A percentile compares a stretch with the other conserved stretches of the same genome.
These are phyloP conservation scores for Euphorbia tirucalli DNA, from an alignment of 345 rosid species.

Conservation along the genomic window DNA sequence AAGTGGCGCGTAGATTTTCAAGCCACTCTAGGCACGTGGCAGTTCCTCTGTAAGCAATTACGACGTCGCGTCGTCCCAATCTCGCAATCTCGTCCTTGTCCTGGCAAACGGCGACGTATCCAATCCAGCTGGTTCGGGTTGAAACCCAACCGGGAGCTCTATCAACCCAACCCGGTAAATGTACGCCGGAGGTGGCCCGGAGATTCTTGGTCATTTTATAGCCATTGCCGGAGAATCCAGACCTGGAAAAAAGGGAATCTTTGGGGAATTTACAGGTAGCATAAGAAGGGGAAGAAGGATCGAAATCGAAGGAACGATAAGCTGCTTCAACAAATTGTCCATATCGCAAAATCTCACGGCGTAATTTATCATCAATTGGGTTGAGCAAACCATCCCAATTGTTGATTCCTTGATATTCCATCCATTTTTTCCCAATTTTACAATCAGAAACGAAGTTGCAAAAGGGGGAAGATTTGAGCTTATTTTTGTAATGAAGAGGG, in stretches of 20 bases:
- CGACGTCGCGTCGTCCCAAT: constrained; percentile 35
- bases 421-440: constrained; percentile 24
- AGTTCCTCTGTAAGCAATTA: constrained; percentile 30
- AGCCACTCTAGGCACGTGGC: constrained; percentile 35
- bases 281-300: constrained; percentile 29
- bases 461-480: not conserved
- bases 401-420: constrained; percentile 27
- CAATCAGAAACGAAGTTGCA: not conserved
- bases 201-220: constrained; percentile 25
- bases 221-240: constrained; percentile 19
- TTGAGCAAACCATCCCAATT: constrained; percentile 36
- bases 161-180: constrained; percentile 21
- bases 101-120: constrained; percentile 33
- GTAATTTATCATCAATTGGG: constrained; percentile 23
- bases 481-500: not conserved
- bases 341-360: constrained; percentile 26
- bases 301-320: constrained; percentile 28
- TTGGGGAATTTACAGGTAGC: constrained; percentile 23
- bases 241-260: constrained; percentile 2
- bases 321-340: constrained; percentile 30
- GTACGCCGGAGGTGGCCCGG: constrained; percentile 24
- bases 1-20: constrained; percentile 30
- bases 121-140: constrained; percentile 29
- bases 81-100: constrained; percentile 29
- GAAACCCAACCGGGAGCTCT: constrained; percentile 18